Evolutionary conservation across 768 basidiomycete species (phyloP).

Genomic region (Pulveroboletus sp.): DNA sequence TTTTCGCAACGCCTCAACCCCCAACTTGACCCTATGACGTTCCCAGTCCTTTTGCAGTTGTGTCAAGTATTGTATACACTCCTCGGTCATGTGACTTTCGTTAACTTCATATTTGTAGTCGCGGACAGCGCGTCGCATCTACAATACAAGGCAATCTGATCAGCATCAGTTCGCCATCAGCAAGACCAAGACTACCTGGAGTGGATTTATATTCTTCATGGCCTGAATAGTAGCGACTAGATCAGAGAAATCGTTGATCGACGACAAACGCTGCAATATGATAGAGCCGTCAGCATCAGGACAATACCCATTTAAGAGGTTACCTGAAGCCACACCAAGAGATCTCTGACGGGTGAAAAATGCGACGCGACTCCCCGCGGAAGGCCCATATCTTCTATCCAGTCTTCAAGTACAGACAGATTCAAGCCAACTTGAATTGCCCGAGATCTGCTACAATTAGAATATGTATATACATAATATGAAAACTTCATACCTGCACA

Average conservation of each 20-base stretch:
- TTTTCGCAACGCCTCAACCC: constrained; percentile 79
- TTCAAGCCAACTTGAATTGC: constrained; percentile 91
- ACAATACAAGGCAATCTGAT: not conserved
- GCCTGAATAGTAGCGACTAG: constrained; percentile 88
- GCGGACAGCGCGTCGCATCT: constrained; percentile 91
- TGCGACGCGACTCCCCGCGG: constrained; percentile 77
- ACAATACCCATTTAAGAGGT: not conserved
- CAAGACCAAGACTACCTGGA: constrained; percentile 57
- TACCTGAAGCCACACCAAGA: constrained; percentile 85
- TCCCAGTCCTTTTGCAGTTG: constrained; percentile 99
- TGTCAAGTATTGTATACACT: constrained; percentile 89
- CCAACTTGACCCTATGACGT: constrained; percentile 78
- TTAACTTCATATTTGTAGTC: constrained; percentile 94
- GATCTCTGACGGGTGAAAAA: constrained; percentile 78
- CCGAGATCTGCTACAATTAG: constrained; percentile 48
- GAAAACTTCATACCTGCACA: constrained; percentile 69
- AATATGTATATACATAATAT: not conserved
- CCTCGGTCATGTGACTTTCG: constrained; percentile 90
- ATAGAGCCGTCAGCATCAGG: not conserved
- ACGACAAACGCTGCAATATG: constrained; percentile 66
- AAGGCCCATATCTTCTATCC: constrained; percentile 78
- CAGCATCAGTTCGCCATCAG: not conserved
- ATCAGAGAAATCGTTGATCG: constrained; percentile 81
- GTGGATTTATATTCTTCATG: constrained; percentile 82
- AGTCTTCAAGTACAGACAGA: constrained; percentile 81